phyloP scores from a whole-genome alignment of 306 rosid species.

The Fragaria nilgerrensis region DNA sequence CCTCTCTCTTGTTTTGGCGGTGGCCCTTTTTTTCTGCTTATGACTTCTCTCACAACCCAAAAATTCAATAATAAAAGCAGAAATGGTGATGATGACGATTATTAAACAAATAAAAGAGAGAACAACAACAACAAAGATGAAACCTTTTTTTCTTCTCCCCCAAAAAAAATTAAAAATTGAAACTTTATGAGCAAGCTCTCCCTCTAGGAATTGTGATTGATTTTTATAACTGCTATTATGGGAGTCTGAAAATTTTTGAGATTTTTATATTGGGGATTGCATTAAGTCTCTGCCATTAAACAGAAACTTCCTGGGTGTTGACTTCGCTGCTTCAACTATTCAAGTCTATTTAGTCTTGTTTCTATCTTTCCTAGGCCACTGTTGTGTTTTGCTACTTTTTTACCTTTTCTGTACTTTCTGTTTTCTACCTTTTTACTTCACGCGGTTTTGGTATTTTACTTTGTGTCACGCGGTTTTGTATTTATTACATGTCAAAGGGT shows the following conservation, averaged over 20 bases:
- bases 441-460: slow-evolving; percentile 12
- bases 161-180: slow-evolving; percentile 6
- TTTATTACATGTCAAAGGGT: not conserved
- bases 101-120: slow-evolving; percentile 28
- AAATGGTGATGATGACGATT: slow-evolving; percentile 21
- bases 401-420: not conserved
- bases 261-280: not conserved
- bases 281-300: slow-evolving; percentile 20
- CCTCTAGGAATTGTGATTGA: slow-evolving; percentile 3
- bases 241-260: not conserved
- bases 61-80: slow-evolving; percentile 23
- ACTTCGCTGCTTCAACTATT: slow-evolving; percentile 28
- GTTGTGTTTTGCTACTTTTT: not conserved
- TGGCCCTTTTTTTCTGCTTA: slow-evolving; percentile 29
- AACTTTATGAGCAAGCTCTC: slow-evolving; percentile 15
- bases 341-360: not conserved
- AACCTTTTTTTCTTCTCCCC: slow-evolving; percentile 3
- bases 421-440: not conserved
- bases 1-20: slow-evolving; percentile 9
- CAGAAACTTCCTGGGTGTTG: slow-evolving; percentile 46
- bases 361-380: not conserved
- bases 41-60: slow-evolving; percentile 25
- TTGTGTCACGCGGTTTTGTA: slow-evolving; percentile 3
- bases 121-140: slow-evolving; percentile 19
- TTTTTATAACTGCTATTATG: slow-evolving; percentile 42